Percentiles rank a stretch among this genome's conserved stretches.
These are phyloP conservation scores for Tetrahymena malaccensis DNA, from an alignment of 73 alveolate genomes.

Conservation along the genomic window DNA sequence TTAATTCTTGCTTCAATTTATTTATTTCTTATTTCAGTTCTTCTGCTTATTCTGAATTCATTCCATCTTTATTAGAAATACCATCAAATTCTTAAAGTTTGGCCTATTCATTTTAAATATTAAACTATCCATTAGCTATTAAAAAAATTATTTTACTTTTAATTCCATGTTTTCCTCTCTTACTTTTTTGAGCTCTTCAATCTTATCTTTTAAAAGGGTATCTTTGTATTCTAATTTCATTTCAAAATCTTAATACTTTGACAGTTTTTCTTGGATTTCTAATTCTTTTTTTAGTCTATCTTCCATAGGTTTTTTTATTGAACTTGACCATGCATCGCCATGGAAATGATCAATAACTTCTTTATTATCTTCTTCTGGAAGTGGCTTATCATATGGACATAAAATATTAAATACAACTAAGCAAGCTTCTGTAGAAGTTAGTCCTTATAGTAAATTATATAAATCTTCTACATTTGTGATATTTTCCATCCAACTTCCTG, in stretches of 20 bases:
- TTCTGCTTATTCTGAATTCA: conserved; percentile 10
- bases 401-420: conserved; percentile 38
- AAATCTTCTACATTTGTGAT: conserved; percentile 49
- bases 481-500: conserved; percentile 81
- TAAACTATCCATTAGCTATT: not conserved
- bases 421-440: conserved; percentile 65
- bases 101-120: not conserved
- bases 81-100: not conserved
- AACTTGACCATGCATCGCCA: conserved; percentile 21
- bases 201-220: not conserved
- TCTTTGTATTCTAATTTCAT: not conserved
- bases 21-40: conserved; percentile 10
- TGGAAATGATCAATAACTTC: conserved; percentile 24
- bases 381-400: conserved; percentile 40
- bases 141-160: not conserved
- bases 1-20: not conserved
- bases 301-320: not conserved
- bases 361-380: conserved; percentile 9
- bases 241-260: not conserved
- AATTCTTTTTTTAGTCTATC: not conserved
- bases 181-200: not conserved
- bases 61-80: not conserved
- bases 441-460: conserved; percentile 1
- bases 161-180: not conserved
- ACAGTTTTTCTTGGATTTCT: not conserved